Conservation (phyloP, 2,329 filamentous ascomycete species). For the Clarireedia monteithiana region DNA sequence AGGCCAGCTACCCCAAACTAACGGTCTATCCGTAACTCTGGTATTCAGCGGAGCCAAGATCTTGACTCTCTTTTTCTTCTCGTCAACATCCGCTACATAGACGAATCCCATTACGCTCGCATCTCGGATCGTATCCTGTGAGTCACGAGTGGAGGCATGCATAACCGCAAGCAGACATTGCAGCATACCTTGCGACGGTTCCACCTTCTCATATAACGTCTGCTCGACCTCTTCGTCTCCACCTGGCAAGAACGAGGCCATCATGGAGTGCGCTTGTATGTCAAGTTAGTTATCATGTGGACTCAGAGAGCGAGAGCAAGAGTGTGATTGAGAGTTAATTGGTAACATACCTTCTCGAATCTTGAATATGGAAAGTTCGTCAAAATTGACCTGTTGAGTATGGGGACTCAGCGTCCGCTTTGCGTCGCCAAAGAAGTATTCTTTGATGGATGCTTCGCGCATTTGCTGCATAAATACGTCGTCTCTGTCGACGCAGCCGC, state of each 20-base stretch:
- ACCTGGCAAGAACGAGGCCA: conserved; percentile 28
- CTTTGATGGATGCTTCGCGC: conserved; percentile 70
- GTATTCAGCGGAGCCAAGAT: conserved; percentile 80
- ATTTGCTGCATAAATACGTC: conserved; percentile 64
- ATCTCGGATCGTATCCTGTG: conserved; percentile 65
- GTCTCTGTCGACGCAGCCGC: conserved; percentile 74
- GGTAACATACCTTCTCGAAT: conserved; percentile 47
- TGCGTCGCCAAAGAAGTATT: conserved; percentile 88
- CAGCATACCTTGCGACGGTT: conserved; percentile 60
- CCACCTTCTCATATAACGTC: conserved; percentile 51
- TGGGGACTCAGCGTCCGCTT: conserved; percentile 76
- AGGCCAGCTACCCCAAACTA: conserved; percentile 82
- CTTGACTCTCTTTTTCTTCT: conserved; percentile 70
- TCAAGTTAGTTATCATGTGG: conserved; percentile 7
- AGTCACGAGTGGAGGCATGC: conserved; percentile 62
- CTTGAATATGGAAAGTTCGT: conserved; percentile 65
- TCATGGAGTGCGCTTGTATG: conserved; percentile 22
- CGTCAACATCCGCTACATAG: conserved; percentile 87
- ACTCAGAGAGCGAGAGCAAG: neutral
- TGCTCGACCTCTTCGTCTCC: conserved; percentile 26
- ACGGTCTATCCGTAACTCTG: conserved; percentile 66
- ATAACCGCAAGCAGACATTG: conserved; percentile 83
- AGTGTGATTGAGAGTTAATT: neutral
- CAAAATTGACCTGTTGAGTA: conserved; percentile 76
- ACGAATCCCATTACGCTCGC: conserved; percentile 86